Percentiles rank a stretch among this genome's conserved stretches.
These are phyloP conservation scores for Taiozyma onychis DNA, from an alignment of 1,139 yeast genomes.

Conservation along the genomic window DNA sequence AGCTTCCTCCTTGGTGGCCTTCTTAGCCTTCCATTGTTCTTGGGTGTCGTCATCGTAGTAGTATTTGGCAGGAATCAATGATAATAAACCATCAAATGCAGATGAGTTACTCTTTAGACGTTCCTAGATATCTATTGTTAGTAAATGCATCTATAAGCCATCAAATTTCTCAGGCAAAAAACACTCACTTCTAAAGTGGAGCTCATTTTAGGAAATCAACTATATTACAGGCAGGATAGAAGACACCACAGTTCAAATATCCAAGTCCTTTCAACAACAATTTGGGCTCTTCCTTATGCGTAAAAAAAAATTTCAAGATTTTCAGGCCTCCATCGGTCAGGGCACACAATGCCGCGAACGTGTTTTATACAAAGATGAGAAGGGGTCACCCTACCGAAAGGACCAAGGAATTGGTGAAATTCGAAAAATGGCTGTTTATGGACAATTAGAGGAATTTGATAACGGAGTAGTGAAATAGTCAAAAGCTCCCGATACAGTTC, in stretches of 20 bases:
- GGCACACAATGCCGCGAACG: neutral
- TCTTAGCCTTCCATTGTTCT: constrained; percentile 87
- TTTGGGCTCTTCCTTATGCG: neutral
- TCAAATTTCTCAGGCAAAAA: neutral
- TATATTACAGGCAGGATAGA: neutral
- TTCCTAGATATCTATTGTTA: constrained; percentile 10
- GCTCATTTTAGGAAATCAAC: constrained; percentile 14
- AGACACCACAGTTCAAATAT: neutral
- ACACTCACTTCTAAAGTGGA: constrained; percentile 20
- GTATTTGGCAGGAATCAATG: constrained; percentile 89
- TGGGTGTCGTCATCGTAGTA: constrained; percentile 74
- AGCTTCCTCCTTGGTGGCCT: constrained; percentile 63
- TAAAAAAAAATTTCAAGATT: neutral
- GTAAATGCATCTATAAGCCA: neutral
- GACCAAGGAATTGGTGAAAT: neutral
- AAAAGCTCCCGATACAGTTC: neutral
- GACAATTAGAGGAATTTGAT: neutral
- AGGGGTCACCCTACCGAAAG: neutral
- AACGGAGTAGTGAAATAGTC: neutral
- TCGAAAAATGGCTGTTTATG: neutral
- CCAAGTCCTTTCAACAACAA: neutral
- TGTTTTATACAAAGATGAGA: neutral
- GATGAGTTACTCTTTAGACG: constrained; percentile 39
- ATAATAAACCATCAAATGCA: constrained; percentile 85
- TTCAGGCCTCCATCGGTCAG: constrained; percentile 5